Evolutionary conservation across 2,329 filamentous ascomycete species (phyloP).

Genomic region (Aspergillus clavatus): DNA sequence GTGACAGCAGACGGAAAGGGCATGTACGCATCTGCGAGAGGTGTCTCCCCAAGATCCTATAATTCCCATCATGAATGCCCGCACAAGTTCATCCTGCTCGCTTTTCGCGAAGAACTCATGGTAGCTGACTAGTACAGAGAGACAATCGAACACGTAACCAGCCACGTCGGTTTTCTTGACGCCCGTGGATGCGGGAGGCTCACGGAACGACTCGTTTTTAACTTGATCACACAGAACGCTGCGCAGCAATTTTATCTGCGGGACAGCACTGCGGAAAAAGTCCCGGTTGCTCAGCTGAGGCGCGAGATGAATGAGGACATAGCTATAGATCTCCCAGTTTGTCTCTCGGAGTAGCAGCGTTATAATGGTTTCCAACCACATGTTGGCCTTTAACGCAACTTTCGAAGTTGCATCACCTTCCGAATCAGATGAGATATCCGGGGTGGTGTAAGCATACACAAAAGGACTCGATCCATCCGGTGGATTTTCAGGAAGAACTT

Average conservation of each 20-base stretch:
- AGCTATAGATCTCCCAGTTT: slow-evolving; percentile 92
- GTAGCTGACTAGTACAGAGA: slow-evolving; percentile 87
- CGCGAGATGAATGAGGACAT: slow-evolving; percentile 77
- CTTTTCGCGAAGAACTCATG: slow-evolving; percentile 76
- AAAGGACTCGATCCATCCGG: slow-evolving; percentile 46
- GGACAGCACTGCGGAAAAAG: slow-evolving; percentile 68
- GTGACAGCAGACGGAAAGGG: slow-evolving; percentile 88
- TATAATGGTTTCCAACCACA: slow-evolving; percentile 74
- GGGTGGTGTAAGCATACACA: slow-evolving; percentile 46
- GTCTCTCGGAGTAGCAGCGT: slow-evolving; percentile 68
- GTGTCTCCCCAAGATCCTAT: slow-evolving; percentile 78
- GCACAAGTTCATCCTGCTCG: slow-evolving; percentile 85
- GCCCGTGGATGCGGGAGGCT: slow-evolving; percentile 73
- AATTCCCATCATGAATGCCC: slow-evolving; percentile 75
- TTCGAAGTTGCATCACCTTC: slow-evolving; percentile 27
- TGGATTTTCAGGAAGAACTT: slow-evolving; percentile 52
- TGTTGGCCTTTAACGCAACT: slow-evolving; percentile 54
- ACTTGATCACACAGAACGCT: slow-evolving; percentile 78
- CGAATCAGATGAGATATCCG: slow-evolving; percentile 27
- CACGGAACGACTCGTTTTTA: slow-evolving; percentile 68
- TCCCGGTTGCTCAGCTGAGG: slow-evolving; percentile 87
- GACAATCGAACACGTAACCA: slow-evolving; percentile 77
- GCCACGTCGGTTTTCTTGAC: slow-evolving; percentile 84
- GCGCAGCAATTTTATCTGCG: slow-evolving; percentile 71
- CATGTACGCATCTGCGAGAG: slow-evolving; percentile 90